Conservation (phyloP, 129 eudicot species). For the Cynara cardunculus region DNA sequence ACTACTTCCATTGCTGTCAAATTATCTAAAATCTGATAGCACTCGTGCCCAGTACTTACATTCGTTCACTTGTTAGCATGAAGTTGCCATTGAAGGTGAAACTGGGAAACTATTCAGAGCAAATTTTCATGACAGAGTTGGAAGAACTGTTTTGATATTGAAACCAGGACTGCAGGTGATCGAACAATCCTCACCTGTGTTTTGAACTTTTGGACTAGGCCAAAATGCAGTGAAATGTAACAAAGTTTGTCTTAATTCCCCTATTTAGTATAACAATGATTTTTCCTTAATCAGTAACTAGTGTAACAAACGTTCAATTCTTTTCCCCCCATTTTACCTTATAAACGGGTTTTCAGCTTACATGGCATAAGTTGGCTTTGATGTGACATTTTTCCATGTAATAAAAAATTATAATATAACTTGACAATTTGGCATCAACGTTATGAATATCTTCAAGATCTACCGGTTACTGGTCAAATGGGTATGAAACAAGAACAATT, state of each 20-base stretch:
- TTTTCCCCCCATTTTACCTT: not conserved
- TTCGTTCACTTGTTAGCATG: conserved; percentile 40
- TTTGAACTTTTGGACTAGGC: not conserved
- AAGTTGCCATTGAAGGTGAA: conserved; percentile 87
- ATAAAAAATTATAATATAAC: not conserved
- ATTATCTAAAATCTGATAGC: not conserved
- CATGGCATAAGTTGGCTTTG: not conserved
- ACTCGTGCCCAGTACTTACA: not conserved
- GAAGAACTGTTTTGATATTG: conserved; percentile 76
- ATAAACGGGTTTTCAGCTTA: not conserved
- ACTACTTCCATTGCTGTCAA: not conserved
- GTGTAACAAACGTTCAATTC: not conserved
- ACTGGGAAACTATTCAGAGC: conserved; percentile 83
- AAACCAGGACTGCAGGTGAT: conserved; percentile 92
- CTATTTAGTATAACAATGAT: not conserved
- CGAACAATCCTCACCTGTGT: not conserved
- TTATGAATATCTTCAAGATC: not conserved
- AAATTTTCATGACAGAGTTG: conserved; percentile 65
- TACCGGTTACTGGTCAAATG: not conserved
- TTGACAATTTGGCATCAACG: not conserved
- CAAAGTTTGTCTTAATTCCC: not conserved
- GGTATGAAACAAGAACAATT: not conserved
- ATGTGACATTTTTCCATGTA: not conserved
- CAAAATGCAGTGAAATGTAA: not conserved
- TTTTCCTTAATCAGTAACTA: not conserved